Evolutionary conservation across 2,329 filamentous ascomycete genomes (phyloP), one percentile per base, ranked within the genome.

Genomic region (Diaporthe sp.): DNA sequence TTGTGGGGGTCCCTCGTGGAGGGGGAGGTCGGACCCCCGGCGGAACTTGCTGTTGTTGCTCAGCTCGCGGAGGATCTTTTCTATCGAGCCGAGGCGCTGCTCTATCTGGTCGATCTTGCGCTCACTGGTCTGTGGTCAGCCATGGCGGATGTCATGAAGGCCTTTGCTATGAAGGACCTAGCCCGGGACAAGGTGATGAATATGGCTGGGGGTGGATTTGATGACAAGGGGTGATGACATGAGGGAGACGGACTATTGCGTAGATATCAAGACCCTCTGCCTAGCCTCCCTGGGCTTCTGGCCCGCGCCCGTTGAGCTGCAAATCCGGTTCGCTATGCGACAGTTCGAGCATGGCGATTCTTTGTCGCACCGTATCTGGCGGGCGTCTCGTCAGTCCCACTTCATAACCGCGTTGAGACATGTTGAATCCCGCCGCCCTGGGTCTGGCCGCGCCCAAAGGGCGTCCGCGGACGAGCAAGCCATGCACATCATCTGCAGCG

Each of bases 281-380:
- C 89, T 85, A 60, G 85, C 83, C 79, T 91, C 89, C 80, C 88
- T 90, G 37, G 88, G 87, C 76, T 88, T 87, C 79, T 91, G 89
- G 10, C 88, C 87, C 17, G 85, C 83, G 4, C 89, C 89, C 0
- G 88, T 90, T 6, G 88, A 91, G 75, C 88, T 90, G 79, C 90
- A 91, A 17, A 84, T 80, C 12, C 89, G 85, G 77, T 87, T 87
- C 39, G 89, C 88, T 34, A 86, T 89, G 47, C 87, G 86, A 79
- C 90, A 91, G 79, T 91, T 91, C 71, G 89, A 88, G 80, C 90
- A 91, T 37, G 90, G 90, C 77, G 86, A 87, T 55, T 89, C 87
- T 81, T 90, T 91, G 80, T 91, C 89, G 79, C 90, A 91, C 63
- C 89, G 88, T 74, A 91, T 90, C 90, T 91, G 47, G n/a, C 15